phyloP scores from a whole-genome alignment of 2,329 filamentous ascomycete species.

The Exophiala sp. region DNA sequence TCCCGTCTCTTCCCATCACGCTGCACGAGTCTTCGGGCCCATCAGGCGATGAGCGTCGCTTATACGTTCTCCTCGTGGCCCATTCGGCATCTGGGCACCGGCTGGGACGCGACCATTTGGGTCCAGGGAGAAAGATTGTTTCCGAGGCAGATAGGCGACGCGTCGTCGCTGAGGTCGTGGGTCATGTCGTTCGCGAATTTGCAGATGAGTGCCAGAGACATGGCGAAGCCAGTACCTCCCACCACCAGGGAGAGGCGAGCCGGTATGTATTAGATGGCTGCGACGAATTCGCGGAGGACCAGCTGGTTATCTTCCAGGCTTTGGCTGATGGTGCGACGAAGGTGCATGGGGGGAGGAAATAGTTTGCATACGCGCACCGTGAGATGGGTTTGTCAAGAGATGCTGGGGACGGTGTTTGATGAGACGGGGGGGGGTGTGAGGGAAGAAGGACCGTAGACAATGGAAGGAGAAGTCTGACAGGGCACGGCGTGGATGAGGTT shows the following conservation, averaged over 20 bases:
- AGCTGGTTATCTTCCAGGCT: constrained; percentile 55
- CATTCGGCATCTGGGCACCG: constrained; percentile 44
- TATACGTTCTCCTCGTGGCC: constrained; percentile 53
- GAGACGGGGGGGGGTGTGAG: constrained; percentile 11
- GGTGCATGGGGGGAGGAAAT: constrained; percentile 28
- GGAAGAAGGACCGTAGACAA: not conserved
- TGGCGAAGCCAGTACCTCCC: too few relatives aligned
- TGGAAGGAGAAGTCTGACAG: not conserved
- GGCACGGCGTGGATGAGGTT: too few relatives aligned
- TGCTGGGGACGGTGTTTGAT: constrained; percentile 31
- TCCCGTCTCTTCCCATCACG: constrained; percentile 1
- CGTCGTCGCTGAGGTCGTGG: constrained; percentile 32
- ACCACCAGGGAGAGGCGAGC: too few relatives aligned
- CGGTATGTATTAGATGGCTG: too few relatives aligned
- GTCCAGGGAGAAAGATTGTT: constrained; percentile 37
- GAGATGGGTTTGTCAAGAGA: constrained; percentile 40
- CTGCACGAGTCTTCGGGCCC: constrained; percentile 24
- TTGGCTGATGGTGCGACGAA: constrained; percentile 42
- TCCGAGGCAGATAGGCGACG: constrained; percentile 18
- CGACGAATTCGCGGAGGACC: constrained; percentile 53
- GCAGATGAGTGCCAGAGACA: constrained; percentile 42
- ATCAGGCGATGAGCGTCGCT: constrained; percentile 40
- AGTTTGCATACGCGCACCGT: constrained; percentile 42
- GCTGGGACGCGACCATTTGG: constrained; percentile 48
- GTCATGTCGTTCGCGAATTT: constrained; percentile 44